These are phyloP conservation scores for Physcomitrium patens DNA, from an alignment of 225 moss, liverwort and hornwort genomes.

Conservation along the genomic window DNA sequence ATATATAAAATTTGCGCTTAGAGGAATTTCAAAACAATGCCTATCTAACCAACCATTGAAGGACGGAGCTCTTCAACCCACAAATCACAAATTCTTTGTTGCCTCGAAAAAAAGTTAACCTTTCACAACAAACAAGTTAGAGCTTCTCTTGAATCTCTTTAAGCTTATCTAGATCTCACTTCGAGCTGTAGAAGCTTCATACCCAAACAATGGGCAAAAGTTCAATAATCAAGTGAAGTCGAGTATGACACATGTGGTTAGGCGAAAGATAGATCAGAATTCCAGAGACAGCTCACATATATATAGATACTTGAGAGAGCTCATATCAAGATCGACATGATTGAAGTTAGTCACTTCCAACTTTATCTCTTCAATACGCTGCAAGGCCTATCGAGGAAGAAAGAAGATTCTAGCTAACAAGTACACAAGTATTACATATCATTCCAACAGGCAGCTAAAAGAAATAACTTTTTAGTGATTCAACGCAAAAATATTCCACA, in stretches of 20 bases:
- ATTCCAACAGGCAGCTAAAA: not conserved
- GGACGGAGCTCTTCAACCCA: too few species aligned
- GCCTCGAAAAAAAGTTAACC: slow-evolving; percentile 1
- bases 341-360: not conserved
- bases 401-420: not conserved
- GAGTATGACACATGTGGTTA: not conserved
- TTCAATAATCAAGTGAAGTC: slow-evolving; percentile 4
- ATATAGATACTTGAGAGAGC: too few species aligned
- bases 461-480: not conserved
- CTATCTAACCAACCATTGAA: slow-evolving; percentile 2
- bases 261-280: not conserved
- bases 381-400: slow-evolving; percentile 10
- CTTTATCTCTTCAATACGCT: not conserved
- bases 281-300: not conserved
- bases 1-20: not conserved
- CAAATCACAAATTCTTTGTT: not conserved
- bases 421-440: not conserved
- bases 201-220: slow-evolving; percentile 9
- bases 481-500: slow-evolving; percentile 1
- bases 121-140: not conserved
- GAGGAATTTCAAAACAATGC: slow-evolving; percentile 3
- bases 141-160: too few species aligned
- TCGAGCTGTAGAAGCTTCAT: not conserved
- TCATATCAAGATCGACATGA: not conserved
- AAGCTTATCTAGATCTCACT: too few species aligned